Evolutionary conservation across 345 rosid species (phyloP).

Genomic region (Eucalyptus lansdowneana): DNA sequence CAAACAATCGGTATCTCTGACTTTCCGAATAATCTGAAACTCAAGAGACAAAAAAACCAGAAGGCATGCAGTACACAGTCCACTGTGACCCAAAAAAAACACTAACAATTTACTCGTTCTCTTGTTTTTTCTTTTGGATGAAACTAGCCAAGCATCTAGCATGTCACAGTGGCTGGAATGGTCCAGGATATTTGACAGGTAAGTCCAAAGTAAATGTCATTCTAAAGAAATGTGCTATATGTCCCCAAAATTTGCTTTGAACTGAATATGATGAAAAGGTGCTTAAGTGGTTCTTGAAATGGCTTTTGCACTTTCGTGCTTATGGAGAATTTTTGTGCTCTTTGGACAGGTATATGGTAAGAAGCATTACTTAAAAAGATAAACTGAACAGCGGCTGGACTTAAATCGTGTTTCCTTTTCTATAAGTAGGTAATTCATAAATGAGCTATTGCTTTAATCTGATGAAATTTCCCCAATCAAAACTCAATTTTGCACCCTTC

Average conservation of each 20-base stretch:
- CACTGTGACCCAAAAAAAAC: too few species aligned
- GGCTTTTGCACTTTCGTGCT: neutral
- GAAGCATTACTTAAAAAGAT: neutral
- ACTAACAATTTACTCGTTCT: too few species aligned
- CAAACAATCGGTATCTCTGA: too few species aligned
- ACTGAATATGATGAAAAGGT: neutral
- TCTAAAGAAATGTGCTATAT: neutral
- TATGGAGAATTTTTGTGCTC: neutral
- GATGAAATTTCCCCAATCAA: neutral
- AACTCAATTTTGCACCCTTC: neutral
- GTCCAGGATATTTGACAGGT: too few species aligned
- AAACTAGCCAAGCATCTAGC: too few species aligned
- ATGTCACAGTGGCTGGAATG: too few species aligned
- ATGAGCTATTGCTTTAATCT: neutral
- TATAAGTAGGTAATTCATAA: neutral
- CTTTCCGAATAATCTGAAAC: too few species aligned
- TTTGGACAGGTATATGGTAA: neutral
- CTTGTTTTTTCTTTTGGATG: too few species aligned
- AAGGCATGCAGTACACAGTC: too few species aligned
- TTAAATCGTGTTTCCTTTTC: neutral
- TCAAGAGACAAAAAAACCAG: too few species aligned
- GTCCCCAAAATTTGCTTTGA: neutral
- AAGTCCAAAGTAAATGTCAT: neutral
- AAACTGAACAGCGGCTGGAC: neutral
- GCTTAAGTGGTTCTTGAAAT: neutral